Conservation (phyloP, 2,329 filamentous ascomycete species). For the Plectosphaerella cucumerina region DNA sequence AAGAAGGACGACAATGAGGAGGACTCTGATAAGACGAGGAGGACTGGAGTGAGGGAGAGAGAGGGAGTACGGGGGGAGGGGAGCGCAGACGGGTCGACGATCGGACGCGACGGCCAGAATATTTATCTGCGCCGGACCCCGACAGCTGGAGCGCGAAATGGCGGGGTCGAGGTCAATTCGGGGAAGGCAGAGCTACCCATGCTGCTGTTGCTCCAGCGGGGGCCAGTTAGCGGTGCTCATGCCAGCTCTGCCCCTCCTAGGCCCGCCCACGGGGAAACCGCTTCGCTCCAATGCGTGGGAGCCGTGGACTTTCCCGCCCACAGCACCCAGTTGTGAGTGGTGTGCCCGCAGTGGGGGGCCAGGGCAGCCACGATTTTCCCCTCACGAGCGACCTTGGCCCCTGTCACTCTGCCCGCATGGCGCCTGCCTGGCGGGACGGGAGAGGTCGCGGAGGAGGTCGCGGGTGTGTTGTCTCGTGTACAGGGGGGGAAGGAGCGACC, state of each 20-base stretch:
- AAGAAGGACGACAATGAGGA: not conserved
- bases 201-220: not conserved
- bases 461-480: too few species aligned
- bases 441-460: too few species aligned
- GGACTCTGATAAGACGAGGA: constrained; percentile 1
- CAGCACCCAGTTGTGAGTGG: not conserved
- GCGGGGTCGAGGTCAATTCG: not conserved
- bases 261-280: constrained; percentile 4
- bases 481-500: too few species aligned
- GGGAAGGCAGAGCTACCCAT: not conserved
- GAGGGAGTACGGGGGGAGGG: constrained; percentile 3
- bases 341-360: not conserved
- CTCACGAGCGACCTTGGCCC: not conserved
- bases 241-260: not conserved
- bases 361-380: not conserved
- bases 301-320: not conserved
- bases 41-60: constrained; percentile 2
- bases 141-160: not conserved
- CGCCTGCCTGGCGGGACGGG: too few species aligned
- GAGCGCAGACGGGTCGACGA: not conserved
- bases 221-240: not conserved
- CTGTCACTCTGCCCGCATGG: not conserved
- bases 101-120: not conserved
- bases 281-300: constrained; percentile 6
- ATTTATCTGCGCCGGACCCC: constrained; percentile 3